Base-by-base conservation (phyloP, 305 asterid species). In the Solanum hybrid region DNA sequence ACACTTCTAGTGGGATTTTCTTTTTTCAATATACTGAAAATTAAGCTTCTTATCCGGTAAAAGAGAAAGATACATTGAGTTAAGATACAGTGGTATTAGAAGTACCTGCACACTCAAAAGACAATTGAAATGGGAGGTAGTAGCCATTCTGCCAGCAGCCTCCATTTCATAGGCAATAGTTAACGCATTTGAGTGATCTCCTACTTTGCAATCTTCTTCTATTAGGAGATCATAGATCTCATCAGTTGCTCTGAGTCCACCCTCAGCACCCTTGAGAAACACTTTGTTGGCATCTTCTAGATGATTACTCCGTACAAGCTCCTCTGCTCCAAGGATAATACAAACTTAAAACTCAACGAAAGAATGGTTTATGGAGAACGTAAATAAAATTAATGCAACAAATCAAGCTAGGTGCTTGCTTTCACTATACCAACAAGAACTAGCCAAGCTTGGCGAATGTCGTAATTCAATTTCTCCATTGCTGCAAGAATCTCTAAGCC, bases 151-250 rank as follows among this genome's bases (percentile, higher is more conserved):
- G 89, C 99, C 99, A 89, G 99, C 99, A 89, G 98, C 95, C 95
- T 97, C 99, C 99, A 97, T 97, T 92, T 96, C 98, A 86, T 97
- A 96, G 79, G 99, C 99, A 89, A 97, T 97, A 91, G 99, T 97
- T 91, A 97, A 91, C 90, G 99, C 99, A 94, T 97, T 97, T 86
- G 98, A 95, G 89, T 97, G 99, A 94, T 97, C 99, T 33, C 98
- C 99, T 75, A 42, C 98, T 94, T 95, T 97, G 92, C 99, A 97
- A 92, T 96, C 99, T 94, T 96, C 97, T 92, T 94, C 95, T 91
- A 97, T 97, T 71, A 97, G 88, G 92, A 96, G 98, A 94, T 97
- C 99, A 92, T 97, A 97, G 80, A 97, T 94, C 94, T 95, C 93
- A 93, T 97, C 98, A n/a, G 99, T 97, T 90, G 98, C 99, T 94